These are phyloP conservation scores for Neoboletus magnificus DNA, from an alignment of 768 basidiomycete genomes.

Conservation along the genomic window DNA sequence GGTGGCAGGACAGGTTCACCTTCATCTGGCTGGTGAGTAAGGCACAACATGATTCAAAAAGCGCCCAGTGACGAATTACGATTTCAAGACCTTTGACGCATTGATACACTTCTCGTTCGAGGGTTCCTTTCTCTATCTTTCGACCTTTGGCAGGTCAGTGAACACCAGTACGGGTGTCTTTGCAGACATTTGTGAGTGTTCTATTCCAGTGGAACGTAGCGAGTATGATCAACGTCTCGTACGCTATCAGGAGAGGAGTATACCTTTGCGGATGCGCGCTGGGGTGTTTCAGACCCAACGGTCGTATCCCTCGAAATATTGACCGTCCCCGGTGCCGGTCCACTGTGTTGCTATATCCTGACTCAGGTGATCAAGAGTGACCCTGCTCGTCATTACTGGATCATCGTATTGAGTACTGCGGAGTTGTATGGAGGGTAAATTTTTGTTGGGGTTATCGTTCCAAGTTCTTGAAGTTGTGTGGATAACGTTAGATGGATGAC, in stretches of 20 bases:
- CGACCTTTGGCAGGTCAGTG: slow-evolving; percentile 69
- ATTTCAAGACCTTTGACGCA: slow-evolving; percentile 67
- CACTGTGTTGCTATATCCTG: slow-evolving; percentile 70
- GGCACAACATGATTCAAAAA: background rate
- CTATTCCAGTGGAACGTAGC: background rate
- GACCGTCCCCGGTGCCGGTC: slow-evolving; percentile 72
- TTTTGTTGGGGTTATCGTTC: background rate
- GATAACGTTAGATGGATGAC: slow-evolving; percentile 69
- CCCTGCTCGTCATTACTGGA: slow-evolving; percentile 62
- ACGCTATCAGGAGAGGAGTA: slow-evolving; percentile 69
- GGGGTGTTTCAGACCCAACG: slow-evolving; percentile 76
- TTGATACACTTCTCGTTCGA: slow-evolving; percentile 78
- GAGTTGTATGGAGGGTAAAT: slow-evolving; percentile 75
- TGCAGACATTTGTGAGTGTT: slow-evolving; percentile 69
- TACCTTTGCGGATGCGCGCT: slow-evolving; percentile 73
- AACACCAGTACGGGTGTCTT: slow-evolving; percentile 65
- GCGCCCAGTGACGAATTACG: background rate
- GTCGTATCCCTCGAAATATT: slow-evolving; percentile 81
- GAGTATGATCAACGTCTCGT: background rate
- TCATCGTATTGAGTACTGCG: slow-evolving; percentile 69
- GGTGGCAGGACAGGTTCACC: slow-evolving; percentile 61
- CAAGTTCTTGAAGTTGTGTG: background rate
- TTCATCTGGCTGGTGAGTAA: slow-evolving; percentile 75
- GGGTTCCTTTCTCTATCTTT: slow-evolving; percentile 77
- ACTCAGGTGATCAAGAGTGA: slow-evolving; percentile 62